Evolutionary conservation across 2,329 filamentous ascomycete species (phyloP), one percentile per base, ranked within the genome.

Genomic region (Penicillium expansum): DNA sequence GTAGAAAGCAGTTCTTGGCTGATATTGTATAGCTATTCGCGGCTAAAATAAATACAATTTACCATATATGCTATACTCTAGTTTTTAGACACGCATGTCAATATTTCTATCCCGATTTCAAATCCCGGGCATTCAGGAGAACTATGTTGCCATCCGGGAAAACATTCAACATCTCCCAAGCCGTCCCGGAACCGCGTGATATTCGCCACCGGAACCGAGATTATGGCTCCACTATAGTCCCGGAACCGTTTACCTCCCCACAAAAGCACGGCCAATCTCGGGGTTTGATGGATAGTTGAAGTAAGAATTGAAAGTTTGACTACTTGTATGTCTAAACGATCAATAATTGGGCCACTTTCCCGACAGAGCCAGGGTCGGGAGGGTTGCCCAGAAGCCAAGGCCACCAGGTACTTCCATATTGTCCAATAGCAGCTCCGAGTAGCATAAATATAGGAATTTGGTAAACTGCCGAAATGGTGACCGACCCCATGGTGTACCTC

Each of bases 201-300:
- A 48, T 53, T 53, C 42, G 51, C 51, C 42, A 53, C 51, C 51
- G 51, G 51, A 53, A 53, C 51, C 51, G 51, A 53, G 42, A 53
- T 24, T 4, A 29, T 4, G 42, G 22, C 32, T 37, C 51, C 51
- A 38, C 51, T 7, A 27, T 27, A 33, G 13, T 47, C 41, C 33
- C 51, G 51, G 42, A 53, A 53, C 51, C 51, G 49, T 48, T 27
- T 14, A 24, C 3, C 7, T 8, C 10, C 49, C 48, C 38, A 43
- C 41, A 43, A 9, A 27, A n/a, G 9, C 41, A 42, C 38, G 4
- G 18, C 20, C 48, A 37, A 37, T 11, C 5, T 14, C 42, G 42
- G 39, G 22, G 16, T 24, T 9, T 41, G 11, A 24, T 24, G 3
- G 10, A 18, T 10, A 13, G 5, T 18, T 29, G 24, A 18, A 41